A percentile compares a stretch with the other conserved stretches of the same genome.
Evolutionary conservation across 2,329 filamentous ascomycete genomes (phyloP).

Genomic region (Penicillium sp.): DNA sequence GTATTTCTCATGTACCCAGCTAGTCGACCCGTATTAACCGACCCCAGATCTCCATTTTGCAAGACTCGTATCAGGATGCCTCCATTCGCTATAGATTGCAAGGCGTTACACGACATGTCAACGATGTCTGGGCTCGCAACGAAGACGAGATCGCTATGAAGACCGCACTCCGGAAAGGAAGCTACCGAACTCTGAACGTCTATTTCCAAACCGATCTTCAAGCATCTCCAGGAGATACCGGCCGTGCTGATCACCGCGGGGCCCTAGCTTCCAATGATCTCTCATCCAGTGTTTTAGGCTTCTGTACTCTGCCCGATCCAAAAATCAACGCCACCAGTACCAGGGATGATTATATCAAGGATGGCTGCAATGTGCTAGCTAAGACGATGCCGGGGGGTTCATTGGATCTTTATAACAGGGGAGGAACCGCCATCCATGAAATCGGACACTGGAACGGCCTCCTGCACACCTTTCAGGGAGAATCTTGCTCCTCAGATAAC

Average conservation of each 20-base stretch:
- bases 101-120: constrained; percentile 48
- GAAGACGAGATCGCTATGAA: constrained; percentile 50
- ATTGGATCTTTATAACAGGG: constrained; percentile 46
- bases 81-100: constrained; percentile 49
- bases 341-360: constrained; percentile 43
- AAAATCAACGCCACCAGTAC: constrained; percentile 37
- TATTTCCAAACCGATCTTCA: constrained; percentile 56
- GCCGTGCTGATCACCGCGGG: constrained; percentile 23
- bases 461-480: constrained; percentile 43
- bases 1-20: constrained; percentile 1
- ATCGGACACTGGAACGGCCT: constrained; percentile 47
- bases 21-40: constrained; percentile 3
- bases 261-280: constrained; percentile 12
- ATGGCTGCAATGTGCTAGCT: constrained; percentile 56
- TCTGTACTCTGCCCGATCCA: constrained; percentile 49
- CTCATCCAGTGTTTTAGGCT: constrained; percentile 45
- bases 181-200: constrained; percentile 53
- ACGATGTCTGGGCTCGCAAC: constrained; percentile 52
- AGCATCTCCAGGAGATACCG: constrained; percentile 19
- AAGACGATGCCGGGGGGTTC: constrained; percentile 52
- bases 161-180: constrained; percentile 48
- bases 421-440: constrained; percentile 46
- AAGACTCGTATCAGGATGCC: constrained; percentile 43
- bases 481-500: constrained; percentile 31
- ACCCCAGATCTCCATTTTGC: constrained; percentile 35